These are phyloP conservation scores for Pilobolus umbonatus DNA, from an alignment of 192 early-diverging fungal species.

Conservation along the genomic window DNA sequence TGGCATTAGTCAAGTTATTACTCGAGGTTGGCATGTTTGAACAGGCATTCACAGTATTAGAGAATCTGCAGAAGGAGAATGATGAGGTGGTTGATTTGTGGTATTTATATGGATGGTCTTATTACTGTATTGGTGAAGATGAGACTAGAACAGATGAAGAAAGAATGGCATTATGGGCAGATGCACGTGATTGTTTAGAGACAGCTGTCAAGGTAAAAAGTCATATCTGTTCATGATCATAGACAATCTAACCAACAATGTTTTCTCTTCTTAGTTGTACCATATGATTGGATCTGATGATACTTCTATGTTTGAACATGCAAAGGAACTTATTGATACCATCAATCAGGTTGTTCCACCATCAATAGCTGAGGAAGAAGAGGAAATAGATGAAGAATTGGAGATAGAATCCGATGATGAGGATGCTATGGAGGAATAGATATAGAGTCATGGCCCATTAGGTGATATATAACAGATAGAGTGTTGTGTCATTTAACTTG, in stretches of 20 bases:
- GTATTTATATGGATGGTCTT: conserved; percentile 96
- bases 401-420: conserved; percentile 52
- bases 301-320: conserved; percentile 62
- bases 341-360: conserved; percentile 53
- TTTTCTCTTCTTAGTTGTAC: conserved; percentile 44
- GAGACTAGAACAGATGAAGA: conserved; percentile 43
- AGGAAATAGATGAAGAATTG: conserved; percentile 44
- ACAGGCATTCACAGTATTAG: conserved; percentile 74
- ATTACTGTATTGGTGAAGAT: conserved; percentile 70
- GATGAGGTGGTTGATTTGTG: conserved; percentile 89
- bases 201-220: conserved; percentile 52
- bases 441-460: neutral
- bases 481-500: neutral
- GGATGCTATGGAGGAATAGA: conserved; percentile 35
- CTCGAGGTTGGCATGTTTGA: conserved; percentile 80
- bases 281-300: conserved; percentile 59
- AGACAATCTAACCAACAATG: no score
- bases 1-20: conserved; percentile 78
- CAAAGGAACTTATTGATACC: conserved; percentile 58
- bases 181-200: conserved; percentile 79
- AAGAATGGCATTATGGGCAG: conserved; percentile 51
- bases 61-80: conserved; percentile 81
- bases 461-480: neutral
- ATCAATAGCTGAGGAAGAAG: conserved; percentile 43
- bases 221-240: neutral